A percentile compares a stretch with the other conserved stretches of the same genome.
Evolutionary conservation across 129 eudicot genomes (phyloP).

Genomic region (Deinandra increscens): DNA sequence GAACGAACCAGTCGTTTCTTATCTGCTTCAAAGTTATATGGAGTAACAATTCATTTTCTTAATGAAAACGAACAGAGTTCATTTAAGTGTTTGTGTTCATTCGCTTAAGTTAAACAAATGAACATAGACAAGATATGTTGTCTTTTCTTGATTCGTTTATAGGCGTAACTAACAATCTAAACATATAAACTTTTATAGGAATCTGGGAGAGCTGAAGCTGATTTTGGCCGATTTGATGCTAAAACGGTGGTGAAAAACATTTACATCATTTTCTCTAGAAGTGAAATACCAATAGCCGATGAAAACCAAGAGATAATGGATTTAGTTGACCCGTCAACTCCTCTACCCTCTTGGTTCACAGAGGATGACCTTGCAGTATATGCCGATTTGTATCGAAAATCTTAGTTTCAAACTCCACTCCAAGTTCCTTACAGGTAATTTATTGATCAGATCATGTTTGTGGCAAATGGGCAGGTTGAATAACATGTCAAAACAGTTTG

Average conservation of each 20-base stretch:
- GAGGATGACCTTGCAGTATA: conserved; percentile 24
- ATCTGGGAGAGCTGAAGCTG: conserved; percentile 37
- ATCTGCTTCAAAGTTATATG: too few relatives aligned
- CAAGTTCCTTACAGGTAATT: conserved; percentile 35
- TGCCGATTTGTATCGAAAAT: conserved; percentile 17
- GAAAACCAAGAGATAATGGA: conserved; percentile 31
- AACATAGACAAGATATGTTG: too few relatives aligned
- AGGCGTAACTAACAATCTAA: too few relatives aligned
- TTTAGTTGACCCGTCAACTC: conserved; percentile 22
- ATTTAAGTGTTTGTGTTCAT: too few relatives aligned
- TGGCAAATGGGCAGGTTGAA: not conserved
- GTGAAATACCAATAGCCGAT: conserved; percentile 25
- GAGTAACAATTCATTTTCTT: too few relatives aligned
- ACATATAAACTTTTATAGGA: conserved; percentile 2
- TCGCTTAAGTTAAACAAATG: too few relatives aligned
- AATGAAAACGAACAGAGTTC: too few relatives aligned
- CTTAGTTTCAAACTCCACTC: conserved; percentile 28
- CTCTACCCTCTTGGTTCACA: conserved; percentile 24
- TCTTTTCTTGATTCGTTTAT: too few relatives aligned
- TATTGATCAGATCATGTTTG: not conserved
- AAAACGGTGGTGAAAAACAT: conserved; percentile 30
- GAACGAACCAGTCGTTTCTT: too few relatives aligned
- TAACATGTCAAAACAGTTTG: not conserved
- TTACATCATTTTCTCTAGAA: conserved; percentile 26
- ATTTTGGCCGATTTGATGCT: conserved; percentile 27